A percentile compares a stretch with the other conserved stretches of the same genome.
Conservation (phyloP, 306 rosid species). For the Hippophae rhamnoides region DNA sequence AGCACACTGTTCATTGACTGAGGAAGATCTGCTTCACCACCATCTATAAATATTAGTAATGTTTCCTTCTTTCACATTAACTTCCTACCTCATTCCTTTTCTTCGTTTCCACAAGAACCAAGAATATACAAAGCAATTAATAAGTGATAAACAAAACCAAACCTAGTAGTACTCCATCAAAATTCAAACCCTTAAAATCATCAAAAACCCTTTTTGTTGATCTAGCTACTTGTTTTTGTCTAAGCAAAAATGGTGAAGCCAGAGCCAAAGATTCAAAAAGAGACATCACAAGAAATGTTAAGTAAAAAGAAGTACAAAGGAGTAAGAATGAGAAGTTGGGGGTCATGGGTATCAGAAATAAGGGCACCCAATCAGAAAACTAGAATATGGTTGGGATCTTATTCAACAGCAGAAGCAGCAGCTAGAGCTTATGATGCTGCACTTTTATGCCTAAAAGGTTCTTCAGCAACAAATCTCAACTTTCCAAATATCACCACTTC, state of each 20-base stretch:
- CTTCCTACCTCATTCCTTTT: slow-evolving; percentile 19
- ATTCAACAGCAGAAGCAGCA: slow-evolving; percentile 91
- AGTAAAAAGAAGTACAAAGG: slow-evolving; percentile 74
- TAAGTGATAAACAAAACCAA: neutral
- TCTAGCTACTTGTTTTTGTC: neutral
- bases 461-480: slow-evolving; percentile 65
- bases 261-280: slow-evolving; percentile 35
- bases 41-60: slow-evolving; percentile 54
- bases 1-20: slow-evolving; percentile 28
- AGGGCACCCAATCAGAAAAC: slow-evolving; percentile 95
- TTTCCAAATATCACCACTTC: slow-evolving; percentile 39
- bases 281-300: slow-evolving; percentile 7
- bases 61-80: slow-evolving; percentile 22
- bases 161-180: too few species aligned
- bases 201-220: too few species aligned
- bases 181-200: too few species aligned
- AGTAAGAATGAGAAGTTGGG: slow-evolving; percentile 99
- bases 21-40: slow-evolving; percentile 2
- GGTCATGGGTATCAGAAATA: slow-evolving; percentile 94
- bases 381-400: slow-evolving; percentile 94
- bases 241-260: slow-evolving; percentile 55
- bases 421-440: slow-evolving; percentile 99
- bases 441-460: slow-evolving; percentile 80
- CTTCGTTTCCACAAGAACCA: slow-evolving; percentile 22
- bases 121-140: slow-evolving; percentile 1